Evolutionary conservation across 306 rosid species (phyloP).

Genomic region (Fragaria vesca): DNA sequence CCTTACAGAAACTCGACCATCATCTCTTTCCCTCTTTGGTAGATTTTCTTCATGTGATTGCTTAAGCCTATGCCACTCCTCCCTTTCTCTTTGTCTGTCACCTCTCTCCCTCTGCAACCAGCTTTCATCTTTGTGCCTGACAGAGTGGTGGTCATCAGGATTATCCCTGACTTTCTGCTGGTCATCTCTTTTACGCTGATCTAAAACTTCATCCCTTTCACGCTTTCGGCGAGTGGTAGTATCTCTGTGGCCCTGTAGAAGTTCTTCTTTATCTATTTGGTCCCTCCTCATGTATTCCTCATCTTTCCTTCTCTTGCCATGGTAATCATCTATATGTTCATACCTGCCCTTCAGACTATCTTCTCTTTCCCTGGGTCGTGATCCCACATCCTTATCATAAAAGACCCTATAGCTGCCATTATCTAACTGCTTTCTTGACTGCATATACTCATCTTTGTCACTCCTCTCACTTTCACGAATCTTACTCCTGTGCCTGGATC

Average conservation of each 20-base stretch:
- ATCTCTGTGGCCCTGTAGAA: constrained; percentile 63
- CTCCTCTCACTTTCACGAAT: constrained; percentile 73
- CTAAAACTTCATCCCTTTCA: constrained; percentile 80
- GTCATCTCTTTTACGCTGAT: constrained; percentile 76
- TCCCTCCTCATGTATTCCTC: constrained; percentile 81
- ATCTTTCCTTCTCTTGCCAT: constrained; percentile 83
- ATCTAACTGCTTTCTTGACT: constrained; percentile 66
- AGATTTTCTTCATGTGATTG: constrained; percentile 73
- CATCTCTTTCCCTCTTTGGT: constrained; percentile 83
- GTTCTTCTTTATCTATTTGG: constrained; percentile 74
- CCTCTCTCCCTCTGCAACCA: constrained; percentile 74
- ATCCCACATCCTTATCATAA: constrained; percentile 76
- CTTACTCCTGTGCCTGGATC: constrained; percentile 59
- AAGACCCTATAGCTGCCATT: constrained; percentile 79
- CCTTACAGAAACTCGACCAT: constrained; percentile 65
- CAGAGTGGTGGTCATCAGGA: constrained; percentile 68
- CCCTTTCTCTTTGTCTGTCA: constrained; percentile 84
- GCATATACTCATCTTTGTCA: constrained; percentile 64
- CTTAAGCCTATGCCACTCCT: constrained; percentile 82
- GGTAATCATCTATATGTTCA: constrained; percentile 73
- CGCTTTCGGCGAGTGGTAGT: constrained; percentile 57
- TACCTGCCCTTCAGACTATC: constrained; percentile 71
- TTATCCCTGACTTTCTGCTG: constrained; percentile 67
- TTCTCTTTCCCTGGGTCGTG: constrained; percentile 84
- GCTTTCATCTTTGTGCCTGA: constrained; percentile 77